Evolutionary conservation across 164 flowering plant species (phyloP), one percentile per base, ranked within the genome.

Genomic region (Magnolia sinica): DNA sequence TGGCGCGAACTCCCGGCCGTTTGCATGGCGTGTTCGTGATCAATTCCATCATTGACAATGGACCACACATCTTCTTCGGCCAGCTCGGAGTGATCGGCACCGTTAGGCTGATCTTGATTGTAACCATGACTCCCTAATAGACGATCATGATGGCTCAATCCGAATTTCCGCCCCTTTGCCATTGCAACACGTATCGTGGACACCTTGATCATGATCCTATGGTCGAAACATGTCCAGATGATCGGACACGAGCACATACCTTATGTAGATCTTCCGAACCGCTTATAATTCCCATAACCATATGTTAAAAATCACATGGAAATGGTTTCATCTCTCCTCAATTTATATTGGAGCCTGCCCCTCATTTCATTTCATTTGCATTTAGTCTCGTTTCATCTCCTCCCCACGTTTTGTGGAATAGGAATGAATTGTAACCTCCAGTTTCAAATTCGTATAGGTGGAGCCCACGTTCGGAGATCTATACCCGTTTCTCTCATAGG

Each of bases 11-110:
- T 0, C 18, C 64, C n/a, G 13, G 24, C n/a, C 19, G 37, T 20
- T 7, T 73, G 45, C 10, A 13, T 50, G 29, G 72, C 18, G 20
- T 73, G 71, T 8, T 75, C 73, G 6, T 65, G 74, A 45, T 73
- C 82, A 0, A 37, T n/a, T 6, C 7, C 50, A 29, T 58, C 74
- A 20, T 77, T 80, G 13, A 75, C 71, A 68, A 73, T 76, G 3
- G 82, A 78, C 85, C 85, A 83, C 14, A 83, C 80, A 2, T 83
- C 85, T 19, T 83, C 85, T 70, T 83, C 85, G 4, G 61, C 79
- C 0, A 83, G 74, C 22, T 83, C 85, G 4, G 74, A 66, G 8
- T n/a, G 79, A 77, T 78, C 83, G 1, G 74, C n/a, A 20, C 69
- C 74, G 5, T 13, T 23, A 1, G 24, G 75, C 1, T 72, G 80